These are phyloP conservation scores for Eutrema japonicum DNA, from an alignment of 345 rosid species.

Conservation along the genomic window DNA sequence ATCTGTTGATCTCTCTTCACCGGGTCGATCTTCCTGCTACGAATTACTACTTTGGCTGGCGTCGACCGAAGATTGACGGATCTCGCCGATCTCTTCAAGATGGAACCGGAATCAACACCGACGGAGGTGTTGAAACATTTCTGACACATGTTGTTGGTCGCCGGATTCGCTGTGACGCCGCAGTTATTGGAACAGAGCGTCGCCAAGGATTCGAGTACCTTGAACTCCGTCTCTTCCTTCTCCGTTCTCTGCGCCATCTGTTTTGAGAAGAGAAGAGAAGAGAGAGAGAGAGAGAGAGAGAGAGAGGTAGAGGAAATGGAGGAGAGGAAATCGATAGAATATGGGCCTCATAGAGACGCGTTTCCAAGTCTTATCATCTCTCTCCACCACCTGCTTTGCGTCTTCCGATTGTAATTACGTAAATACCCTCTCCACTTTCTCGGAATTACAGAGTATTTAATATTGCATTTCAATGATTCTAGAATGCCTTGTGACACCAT, in stretches of 20 bases:
- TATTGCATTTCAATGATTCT: conserved; percentile 33
- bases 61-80: conserved; percentile 50
- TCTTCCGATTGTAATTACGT: conserved; percentile 25
- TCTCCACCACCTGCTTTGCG: conserved; percentile 45
- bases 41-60: conserved; percentile 36
- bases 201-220: conserved; percentile 73
- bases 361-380: conserved; percentile 59
- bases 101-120: conserved; percentile 44
- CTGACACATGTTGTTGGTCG: conserved; percentile 97
- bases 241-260: conserved; percentile 85
- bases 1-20: conserved; percentile 52
- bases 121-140: conserved; percentile 82
- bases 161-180: conserved; percentile 83
- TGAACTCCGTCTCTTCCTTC: conserved; percentile 95
- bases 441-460: conserved; percentile 19
- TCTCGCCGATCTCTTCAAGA: conserved; percentile 58
- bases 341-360: conserved; percentile 92
- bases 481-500: conserved; percentile 39
- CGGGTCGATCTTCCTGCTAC: conserved; percentile 34
- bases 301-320: neutral
- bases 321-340: conserved; percentile 47
- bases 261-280: no score
- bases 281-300: neutral
- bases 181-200: conserved; percentile 79
- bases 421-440: conserved; percentile 46